Evolutionary conservation across 2,329 filamentous ascomycete species (phyloP).

Genomic region (Boeremia exigua): DNA sequence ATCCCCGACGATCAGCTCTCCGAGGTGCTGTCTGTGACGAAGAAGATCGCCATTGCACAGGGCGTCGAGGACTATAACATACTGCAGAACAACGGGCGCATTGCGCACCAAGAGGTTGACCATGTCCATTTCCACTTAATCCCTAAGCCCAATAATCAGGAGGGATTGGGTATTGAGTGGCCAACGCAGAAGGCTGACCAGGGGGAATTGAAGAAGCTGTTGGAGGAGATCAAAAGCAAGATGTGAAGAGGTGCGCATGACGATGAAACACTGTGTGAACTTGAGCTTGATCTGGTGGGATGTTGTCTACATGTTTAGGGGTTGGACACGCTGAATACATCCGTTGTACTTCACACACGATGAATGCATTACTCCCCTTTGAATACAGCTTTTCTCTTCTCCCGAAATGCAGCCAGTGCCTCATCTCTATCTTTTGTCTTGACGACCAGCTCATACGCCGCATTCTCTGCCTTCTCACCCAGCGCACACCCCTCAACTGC

Average conservation of each 20-base stretch:
- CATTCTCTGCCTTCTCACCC: slow-evolving; percentile 80
- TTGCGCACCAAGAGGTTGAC: slow-evolving; percentile 90
- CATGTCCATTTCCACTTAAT: slow-evolving; percentile 99
- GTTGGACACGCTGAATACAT: neutral
- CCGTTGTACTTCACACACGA: neutral
- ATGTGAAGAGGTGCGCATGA: slow-evolving; percentile 61
- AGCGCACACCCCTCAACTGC: slow-evolving; percentile 73
- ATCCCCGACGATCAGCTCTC: slow-evolving; percentile 87
- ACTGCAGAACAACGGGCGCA: slow-evolving; percentile 91
- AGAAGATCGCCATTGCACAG: slow-evolving; percentile 80
- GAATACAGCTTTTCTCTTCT: slow-evolving; percentile 75
- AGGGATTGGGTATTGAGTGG: slow-evolving; percentile 84
- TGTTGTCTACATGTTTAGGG: neutral
- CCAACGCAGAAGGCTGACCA: slow-evolving; percentile 77
- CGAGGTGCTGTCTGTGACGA: slow-evolving; percentile 85
- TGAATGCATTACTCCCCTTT: slow-evolving; percentile 53
- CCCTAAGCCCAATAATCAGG: slow-evolving; percentile 83
- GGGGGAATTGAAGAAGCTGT: slow-evolving; percentile 78
- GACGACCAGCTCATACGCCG: slow-evolving; percentile 83
- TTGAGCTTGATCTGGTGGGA: neutral
- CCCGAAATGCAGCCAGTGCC: slow-evolving; percentile 82
- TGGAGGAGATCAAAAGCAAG: slow-evolving; percentile 86
- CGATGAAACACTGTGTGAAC: neutral
- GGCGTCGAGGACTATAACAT: slow-evolving; percentile 88
- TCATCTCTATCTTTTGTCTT: slow-evolving; percentile 86